Conservation (phyloP, 148 eudicot species). For the Chenopodium berlandieri region DNA sequence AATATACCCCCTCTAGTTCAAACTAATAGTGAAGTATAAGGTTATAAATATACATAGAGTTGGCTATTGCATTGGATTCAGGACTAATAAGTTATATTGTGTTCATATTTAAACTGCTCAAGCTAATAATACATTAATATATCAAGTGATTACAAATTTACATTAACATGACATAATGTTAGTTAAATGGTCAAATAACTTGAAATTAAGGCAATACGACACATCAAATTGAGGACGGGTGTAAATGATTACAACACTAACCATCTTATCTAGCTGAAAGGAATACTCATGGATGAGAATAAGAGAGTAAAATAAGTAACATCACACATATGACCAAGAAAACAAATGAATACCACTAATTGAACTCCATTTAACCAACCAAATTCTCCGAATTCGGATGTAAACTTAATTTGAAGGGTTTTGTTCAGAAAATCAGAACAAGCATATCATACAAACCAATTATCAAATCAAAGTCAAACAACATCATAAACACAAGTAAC, state of each 20-base stretch:
- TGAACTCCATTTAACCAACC: neutral
- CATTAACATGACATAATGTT: neutral
- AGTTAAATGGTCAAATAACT: neutral
- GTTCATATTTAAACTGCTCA: neutral
- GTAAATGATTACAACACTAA: neutral
- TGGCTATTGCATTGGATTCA: neutral
- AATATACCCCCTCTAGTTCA: neutral
- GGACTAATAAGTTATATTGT: neutral
- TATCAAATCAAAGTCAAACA: neutral
- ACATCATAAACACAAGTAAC: neutral
- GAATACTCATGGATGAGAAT: too few species aligned
- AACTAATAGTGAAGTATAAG: neutral
- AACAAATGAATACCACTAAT: neutral
- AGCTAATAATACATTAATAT: neutral
- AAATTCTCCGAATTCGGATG: too few species aligned
- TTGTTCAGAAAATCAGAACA: neutral
- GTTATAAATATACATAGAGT: neutral
- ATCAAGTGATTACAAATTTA: too few species aligned
- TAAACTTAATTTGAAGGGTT: too few species aligned
- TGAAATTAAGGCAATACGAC: neutral
- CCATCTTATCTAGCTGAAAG: neutral
- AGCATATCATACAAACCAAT: neutral
- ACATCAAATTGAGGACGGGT: neutral
- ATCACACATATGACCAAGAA: too few species aligned
- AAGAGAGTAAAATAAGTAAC: too few species aligned